Base-by-base conservation (phyloP, 2,329 filamentous ascomycete species). In the Metarhizium brunneum region DNA sequence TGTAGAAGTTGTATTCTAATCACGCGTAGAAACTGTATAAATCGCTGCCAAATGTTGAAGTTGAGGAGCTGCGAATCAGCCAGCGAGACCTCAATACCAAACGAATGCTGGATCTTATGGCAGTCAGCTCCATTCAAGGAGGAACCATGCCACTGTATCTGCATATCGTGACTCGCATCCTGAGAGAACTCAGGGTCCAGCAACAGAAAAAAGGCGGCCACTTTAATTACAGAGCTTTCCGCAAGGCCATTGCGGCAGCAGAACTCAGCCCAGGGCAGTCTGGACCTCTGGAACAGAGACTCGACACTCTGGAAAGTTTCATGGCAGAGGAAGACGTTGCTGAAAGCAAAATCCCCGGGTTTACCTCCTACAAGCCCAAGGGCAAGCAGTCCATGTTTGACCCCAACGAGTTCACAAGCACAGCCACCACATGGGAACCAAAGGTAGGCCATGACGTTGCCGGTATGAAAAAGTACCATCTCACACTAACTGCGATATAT, bases 31-130 rank as follows among this genome's bases (percentile, higher is more conserved):
- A 61, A 1, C 67, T 74, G 0, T 84, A 83, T 58, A 59, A 62
- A 0, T 38, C 54, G 0, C 66, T 81, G 1, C 64, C 67, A 0
- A 73, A 76, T 3, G 69, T 85, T 3, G 64, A 59, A 0, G 75
- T 86, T 0, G 68, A 78, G 7, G 72, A 75, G 2, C 71, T 86
- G 4, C 71, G 74, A 0, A 68, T 86, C 3, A 73, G 78, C 45
- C 69, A 82, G 36, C 58, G 64, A 0, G 69, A 84, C 38, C 72
- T 87, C 2, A 83, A 81, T 58, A 82, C 81, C 0, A 73, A 76
- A 48, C 71, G 80, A 0, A 83, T 86, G 76, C 67, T 82, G 11
- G 77, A 81, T 8, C 68, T 86, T 0, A 86, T 86, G 82, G 80
- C 79, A 0, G 75, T 83, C 18, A 68, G 63, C 47, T 64, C 63